Evolutionary conservation across 371 early-diverging fungal genomes (phyloP).

Genomic region (Zopfochytrium polystomum): DNA sequence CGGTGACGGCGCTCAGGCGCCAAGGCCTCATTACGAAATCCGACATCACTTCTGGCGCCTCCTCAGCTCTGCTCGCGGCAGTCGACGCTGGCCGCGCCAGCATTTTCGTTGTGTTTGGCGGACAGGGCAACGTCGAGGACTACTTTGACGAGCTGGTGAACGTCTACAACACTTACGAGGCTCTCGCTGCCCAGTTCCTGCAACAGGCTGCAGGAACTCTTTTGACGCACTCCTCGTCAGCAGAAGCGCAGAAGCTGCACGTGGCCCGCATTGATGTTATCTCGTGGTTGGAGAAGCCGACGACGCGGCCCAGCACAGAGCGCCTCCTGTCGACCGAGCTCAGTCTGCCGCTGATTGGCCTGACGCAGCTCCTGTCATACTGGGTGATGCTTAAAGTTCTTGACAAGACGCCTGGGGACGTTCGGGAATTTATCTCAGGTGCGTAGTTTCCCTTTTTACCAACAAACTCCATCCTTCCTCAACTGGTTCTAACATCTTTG

Average conservation of each 20-base stretch:
- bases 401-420: conserved; percentile 39
- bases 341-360: conserved; percentile 85
- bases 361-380: conserved; percentile 82
- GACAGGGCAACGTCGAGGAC: conserved; percentile 93
- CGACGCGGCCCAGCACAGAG: conserved; percentile 77
- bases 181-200: conserved; percentile 74
- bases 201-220: conserved; percentile 72
- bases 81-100: conserved; percentile 63
- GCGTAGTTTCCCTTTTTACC: conserved; percentile 7
- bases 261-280: conserved; percentile 84
- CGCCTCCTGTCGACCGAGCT: conserved; percentile 81
- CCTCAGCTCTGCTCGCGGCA: conserved; percentile 67
- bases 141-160: conserved; percentile 90
- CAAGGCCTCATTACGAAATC: conserved; percentile 25
- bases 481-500: not conserved
- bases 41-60: conserved; percentile 41
- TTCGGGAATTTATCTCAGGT: conserved; percentile 44
- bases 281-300: conserved; percentile 83
- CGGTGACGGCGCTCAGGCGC: conserved; percentile 54
- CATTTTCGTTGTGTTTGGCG: conserved; percentile 90
- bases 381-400: conserved; percentile 67
- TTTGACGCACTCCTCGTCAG: conserved; percentile 65
- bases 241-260: conserved; percentile 68
- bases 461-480: too few relatives aligned
- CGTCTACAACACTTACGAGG: conserved; percentile 77